These are phyloP conservation scores for Erodium maritimum DNA, from an alignment of 345 rosid species.

Conservation along the genomic window DNA sequence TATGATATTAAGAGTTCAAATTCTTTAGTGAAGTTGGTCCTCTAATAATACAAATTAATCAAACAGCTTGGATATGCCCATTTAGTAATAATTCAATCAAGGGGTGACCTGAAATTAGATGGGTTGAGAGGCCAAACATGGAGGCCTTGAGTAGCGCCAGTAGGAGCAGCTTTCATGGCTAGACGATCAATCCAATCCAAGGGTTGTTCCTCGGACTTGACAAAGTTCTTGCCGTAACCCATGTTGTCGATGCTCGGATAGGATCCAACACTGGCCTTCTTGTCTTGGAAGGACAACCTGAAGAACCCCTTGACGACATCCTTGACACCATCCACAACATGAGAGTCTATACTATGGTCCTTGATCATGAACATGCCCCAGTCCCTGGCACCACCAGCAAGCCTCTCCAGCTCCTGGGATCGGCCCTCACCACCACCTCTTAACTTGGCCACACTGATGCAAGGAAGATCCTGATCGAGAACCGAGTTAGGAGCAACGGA, in stretches of 20 bases:
- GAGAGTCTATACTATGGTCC: not conserved
- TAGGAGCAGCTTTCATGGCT: conserved; percentile 13
- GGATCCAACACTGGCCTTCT: conserved; percentile 10
- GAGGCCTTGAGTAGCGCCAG: conserved; percentile 8
- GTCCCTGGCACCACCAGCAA: conserved; percentile 7
- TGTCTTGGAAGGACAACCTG: conserved; percentile 17
- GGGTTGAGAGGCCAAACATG: conserved; percentile 19
- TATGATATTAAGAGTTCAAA: no score
- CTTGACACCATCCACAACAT: not conserved
- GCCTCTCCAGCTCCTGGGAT: conserved; percentile 13
- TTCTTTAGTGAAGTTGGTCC: no score
- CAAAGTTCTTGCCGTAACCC: conserved; percentile 22
- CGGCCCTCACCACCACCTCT: not conserved
- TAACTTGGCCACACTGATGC: not conserved
- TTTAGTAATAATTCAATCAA: no score
- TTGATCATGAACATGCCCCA: conserved; percentile 13
- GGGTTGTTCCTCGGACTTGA: conserved; percentile 18
- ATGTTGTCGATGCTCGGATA: conserved; percentile 14
- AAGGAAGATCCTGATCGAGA: not conserved
- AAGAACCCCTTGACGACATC: conserved; percentile 15
- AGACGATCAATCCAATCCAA: conserved; percentile 22
- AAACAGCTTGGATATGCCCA: no score
- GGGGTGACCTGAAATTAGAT: conserved; percentile 2
- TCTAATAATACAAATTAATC: no score
- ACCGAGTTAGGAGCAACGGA: no score